A percentile compares a stretch with the other conserved stretches of the same genome.
Evolutionary conservation across 805 yeast species (phyloP).

Genomic region (Lipomyces yamadae): DNA sequence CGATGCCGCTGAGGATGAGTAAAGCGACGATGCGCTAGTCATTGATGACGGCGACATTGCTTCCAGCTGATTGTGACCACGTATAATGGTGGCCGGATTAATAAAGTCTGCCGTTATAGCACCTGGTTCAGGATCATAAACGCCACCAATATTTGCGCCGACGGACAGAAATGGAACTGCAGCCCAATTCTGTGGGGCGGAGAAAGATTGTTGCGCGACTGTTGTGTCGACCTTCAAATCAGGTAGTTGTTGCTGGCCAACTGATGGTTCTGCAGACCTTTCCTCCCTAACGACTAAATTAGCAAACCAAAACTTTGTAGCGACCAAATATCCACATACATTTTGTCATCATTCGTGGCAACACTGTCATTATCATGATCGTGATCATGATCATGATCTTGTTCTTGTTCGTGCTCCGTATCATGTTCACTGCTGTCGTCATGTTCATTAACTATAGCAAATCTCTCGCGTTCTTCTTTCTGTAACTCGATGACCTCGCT

Average conservation of each 20-base stretch:
- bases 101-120: not conserved
- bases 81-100: constrained; percentile 32
- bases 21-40: constrained; percentile 26
- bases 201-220: not conserved
- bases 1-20: constrained; percentile 23
- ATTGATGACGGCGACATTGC: constrained; percentile 34
- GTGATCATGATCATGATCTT: constrained; percentile 21
- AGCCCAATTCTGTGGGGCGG: constrained; percentile 1
- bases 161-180: constrained; percentile 2
- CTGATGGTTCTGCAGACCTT: not conserved
- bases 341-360: constrained; percentile 7
- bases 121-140: not conserved
- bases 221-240: not conserved
- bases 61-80: constrained; percentile 14
- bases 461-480: constrained; percentile 30
- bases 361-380: constrained; percentile 6
- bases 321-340: constrained; percentile 3
- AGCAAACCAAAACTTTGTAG: not conserved
- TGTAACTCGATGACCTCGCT: constrained; percentile 27
- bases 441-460: constrained; percentile 27
- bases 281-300: constrained; percentile 2
- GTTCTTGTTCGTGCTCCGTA: constrained; percentile 33
- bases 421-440: constrained; percentile 32
- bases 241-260: not conserved
- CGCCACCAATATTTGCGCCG: not conserved